Conservation (phyloP, 768 basidiomycete species). For the Mycena galericulata region DNA sequence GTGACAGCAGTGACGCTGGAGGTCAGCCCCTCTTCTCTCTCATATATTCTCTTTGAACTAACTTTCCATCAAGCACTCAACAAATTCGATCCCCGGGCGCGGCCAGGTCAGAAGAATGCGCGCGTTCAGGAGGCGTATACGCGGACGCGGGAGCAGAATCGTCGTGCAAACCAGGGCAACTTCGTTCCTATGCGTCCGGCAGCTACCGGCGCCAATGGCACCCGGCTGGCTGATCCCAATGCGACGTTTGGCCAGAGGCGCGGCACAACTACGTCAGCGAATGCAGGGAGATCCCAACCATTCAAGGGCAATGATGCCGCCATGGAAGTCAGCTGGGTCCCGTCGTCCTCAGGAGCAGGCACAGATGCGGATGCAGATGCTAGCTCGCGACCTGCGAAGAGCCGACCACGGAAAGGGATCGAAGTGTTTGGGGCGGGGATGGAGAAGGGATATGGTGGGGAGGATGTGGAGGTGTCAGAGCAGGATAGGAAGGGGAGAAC, state of each 20-base stretch:
- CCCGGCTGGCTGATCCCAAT: slow-evolving; percentile 54
- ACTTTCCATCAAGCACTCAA: slow-evolving; percentile 55
- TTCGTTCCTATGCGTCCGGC: slow-evolving; percentile 73
- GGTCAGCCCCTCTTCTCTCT: slow-evolving; percentile 53
- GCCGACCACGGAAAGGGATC: slow-evolving; percentile 65
- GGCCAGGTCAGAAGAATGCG: slow-evolving; percentile 60
- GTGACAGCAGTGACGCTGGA: slow-evolving; percentile 69
- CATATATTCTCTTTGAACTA: not conserved
- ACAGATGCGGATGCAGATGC: slow-evolving; percentile 47
- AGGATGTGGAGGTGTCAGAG: slow-evolving; percentile 63
- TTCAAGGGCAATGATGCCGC: slow-evolving; percentile 41
- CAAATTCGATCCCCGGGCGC: slow-evolving; percentile 62
- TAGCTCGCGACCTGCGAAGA: slow-evolving; percentile 44
- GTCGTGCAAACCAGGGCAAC: slow-evolving; percentile 63
- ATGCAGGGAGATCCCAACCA: slow-evolving; percentile 35
- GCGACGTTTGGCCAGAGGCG: slow-evolving; percentile 82
- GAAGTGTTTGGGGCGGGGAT: slow-evolving; percentile 90
- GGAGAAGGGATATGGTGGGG: slow-evolving; percentile 79
- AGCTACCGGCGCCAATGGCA: slow-evolving; percentile 43
- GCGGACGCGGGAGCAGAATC: slow-evolving; percentile 56
- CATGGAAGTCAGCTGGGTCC: slow-evolving; percentile 89
- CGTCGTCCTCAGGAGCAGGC: slow-evolving; percentile 56
- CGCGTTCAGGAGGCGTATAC: slow-evolving; percentile 60
- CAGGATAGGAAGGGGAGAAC: slow-evolving; percentile 83
- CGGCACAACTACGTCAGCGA: slow-evolving; percentile 37